Evolutionary conservation across 179 eudicot species (phyloP).

Genomic region (Nepenthes alata): DNA sequence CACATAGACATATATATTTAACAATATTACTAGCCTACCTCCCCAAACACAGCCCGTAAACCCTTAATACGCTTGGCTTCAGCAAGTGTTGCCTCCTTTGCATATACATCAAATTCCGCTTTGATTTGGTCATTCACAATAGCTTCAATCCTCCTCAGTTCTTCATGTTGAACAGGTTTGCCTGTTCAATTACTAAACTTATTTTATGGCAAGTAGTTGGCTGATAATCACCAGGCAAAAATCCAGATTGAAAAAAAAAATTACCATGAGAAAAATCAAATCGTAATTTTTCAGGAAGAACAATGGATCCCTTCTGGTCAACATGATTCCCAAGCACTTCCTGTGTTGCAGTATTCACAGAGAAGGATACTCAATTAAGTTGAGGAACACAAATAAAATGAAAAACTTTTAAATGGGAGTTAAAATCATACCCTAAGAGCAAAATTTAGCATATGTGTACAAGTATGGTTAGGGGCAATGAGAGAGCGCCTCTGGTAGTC

Average conservation of each 20-base stretch:
- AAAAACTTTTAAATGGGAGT: not conserved
- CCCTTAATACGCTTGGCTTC: constrained; percentile 91
- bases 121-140: constrained; percentile 88
- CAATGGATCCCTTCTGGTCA: constrained; percentile 98
- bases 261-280: constrained; percentile 95
- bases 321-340: constrained; percentile 91
- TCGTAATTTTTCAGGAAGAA: constrained; percentile 93
- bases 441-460: constrained; percentile 95
- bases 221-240: not conserved
- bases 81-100: constrained; percentile 64
- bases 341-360: constrained; percentile 26
- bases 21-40: constrained; percentile 28
- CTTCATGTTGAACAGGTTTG: constrained; percentile 78
- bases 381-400: not conserved
- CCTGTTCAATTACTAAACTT: constrained; percentile 30
- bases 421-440: constrained; percentile 65
- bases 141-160: constrained; percentile 62
- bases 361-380: not conserved
- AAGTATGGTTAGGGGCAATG: constrained; percentile 98
- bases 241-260: not conserved
- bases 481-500: constrained; percentile 69
- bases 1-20: too few relatives aligned
- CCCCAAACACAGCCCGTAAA: constrained; percentile 96
- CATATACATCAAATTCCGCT: constrained; percentile 68
- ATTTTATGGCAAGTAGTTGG: too few relatives aligned